Evolutionary conservation across 495 filamentous ascomycete genomes (phyloP).

Genomic region (Penicillium riverlandense): DNA sequence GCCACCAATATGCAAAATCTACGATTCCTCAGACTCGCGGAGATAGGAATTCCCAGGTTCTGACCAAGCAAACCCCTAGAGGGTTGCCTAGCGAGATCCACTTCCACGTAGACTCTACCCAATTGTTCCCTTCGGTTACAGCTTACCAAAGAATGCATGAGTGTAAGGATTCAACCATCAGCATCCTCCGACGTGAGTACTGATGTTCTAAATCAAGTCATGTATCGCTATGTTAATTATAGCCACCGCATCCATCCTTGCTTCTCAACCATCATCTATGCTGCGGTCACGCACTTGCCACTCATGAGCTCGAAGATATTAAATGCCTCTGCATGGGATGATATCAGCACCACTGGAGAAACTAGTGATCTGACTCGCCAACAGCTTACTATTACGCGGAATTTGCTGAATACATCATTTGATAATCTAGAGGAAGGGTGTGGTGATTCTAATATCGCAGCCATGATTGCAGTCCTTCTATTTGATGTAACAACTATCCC

Average conservation of each 20-base stretch:
- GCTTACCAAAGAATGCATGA: constrained; percentile 2
- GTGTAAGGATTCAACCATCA: constrained; percentile 1
- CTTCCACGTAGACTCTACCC: neutral
- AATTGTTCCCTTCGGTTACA: constrained; percentile 2
- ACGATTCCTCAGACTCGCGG: neutral
- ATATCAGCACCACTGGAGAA: constrained; percentile 4
- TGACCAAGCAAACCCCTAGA: neutral
- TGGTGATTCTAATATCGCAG: constrained; percentile 3
- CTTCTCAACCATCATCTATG: constrained; percentile 3
- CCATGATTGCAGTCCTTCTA: constrained; percentile 6
- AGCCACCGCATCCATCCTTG: constrained; percentile 12
- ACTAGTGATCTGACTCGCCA: constrained; percentile 6
- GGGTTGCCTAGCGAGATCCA: constrained; percentile 1
- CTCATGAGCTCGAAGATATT: constrained; percentile 16
- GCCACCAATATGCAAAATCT: neutral
- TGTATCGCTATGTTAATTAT: constrained; percentile 8
- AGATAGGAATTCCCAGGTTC: neutral
- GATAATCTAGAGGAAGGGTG: neutral
- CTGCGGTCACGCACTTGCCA: constrained; percentile 4
- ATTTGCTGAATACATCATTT: constrained; percentile 1
- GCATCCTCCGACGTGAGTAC: neutral
- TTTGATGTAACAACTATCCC: constrained; percentile 8
- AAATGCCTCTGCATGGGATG: constrained; percentile 15
- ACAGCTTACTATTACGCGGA: constrained; percentile 6
- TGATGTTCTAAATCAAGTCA: constrained; percentile 2